These are phyloP conservation scores for Cocos nucifera DNA, from an alignment of 176 grass and related monocot genomes.

Conservation along the genomic window DNA sequence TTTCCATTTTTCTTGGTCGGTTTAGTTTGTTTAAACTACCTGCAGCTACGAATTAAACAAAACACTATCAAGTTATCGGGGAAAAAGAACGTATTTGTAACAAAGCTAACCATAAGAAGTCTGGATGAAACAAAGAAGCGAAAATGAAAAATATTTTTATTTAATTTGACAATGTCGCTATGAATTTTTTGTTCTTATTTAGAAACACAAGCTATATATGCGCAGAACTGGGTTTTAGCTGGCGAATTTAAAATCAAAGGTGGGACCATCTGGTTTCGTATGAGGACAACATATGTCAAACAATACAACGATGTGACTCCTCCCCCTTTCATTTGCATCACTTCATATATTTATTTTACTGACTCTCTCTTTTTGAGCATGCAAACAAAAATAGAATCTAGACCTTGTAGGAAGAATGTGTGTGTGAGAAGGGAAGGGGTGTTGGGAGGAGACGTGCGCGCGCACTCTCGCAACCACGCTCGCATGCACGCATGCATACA, in stretches of 20 bases:
- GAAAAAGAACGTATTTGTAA: too few species aligned
- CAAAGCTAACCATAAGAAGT: too few species aligned
- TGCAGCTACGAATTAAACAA: not conserved
- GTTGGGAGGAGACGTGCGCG: not conserved
- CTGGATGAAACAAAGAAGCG: too few species aligned
- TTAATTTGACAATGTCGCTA: too few species aligned
- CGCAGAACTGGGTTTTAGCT: not conserved
- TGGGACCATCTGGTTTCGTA: conserved; percentile 4
- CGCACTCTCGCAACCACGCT: too few species aligned
- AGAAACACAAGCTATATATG: too few species aligned
- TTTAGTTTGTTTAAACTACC: not conserved
- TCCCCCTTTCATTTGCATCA: conserved; percentile 7
- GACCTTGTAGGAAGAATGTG: not conserved
- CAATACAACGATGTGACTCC: not conserved
- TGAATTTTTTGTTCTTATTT: too few species aligned
- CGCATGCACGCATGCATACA: too few species aligned
- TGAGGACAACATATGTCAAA: conserved; percentile 2
- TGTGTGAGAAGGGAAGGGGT: not conserved
- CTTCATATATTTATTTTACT: conserved; percentile 4
- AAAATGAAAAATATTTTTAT: too few species aligned
- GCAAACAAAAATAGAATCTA: conserved; percentile 7
- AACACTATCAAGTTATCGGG: not conserved
- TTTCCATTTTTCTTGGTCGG: not conserved
- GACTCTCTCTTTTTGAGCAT: conserved; percentile 8
- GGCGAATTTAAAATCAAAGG: not conserved